Base-by-base conservation (phyloP, 106 monocot genomes). In the Amphibolis antarctica region DNA sequence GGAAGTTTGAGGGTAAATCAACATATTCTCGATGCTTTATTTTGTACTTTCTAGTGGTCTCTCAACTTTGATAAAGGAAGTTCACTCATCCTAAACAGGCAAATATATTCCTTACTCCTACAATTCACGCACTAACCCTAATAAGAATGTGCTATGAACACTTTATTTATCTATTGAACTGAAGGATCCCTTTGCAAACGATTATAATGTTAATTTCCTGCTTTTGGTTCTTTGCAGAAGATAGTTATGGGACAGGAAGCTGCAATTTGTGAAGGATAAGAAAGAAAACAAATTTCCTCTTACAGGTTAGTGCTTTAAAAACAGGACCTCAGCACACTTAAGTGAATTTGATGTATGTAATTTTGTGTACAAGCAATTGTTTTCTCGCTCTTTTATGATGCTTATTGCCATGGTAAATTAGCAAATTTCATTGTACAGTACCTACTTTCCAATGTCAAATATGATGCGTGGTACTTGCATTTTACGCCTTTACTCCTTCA, bases 1-100 rank as follows among this genome's bases (percentile, higher is more conserved):
- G 73, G 73, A 73, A 23, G 47, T 49, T 18, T 66, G 17, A 73
- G 66, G 73, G 73, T 23, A 46, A 72, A 49, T 61, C 27, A 14
- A 43, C 10, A 12, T 27, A 17, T 23, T n/a, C 2, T 14, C 19
- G 55, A 27, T 66, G 10, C 27, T 50, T 0, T 66, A 9, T 3
- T 13, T 17, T 64, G 12, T 48, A 6, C 1, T 28, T 28, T 24
- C 25, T 26, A 9, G 42, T 48, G 26, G 47, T 63, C 63, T 26
- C 5, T 63, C 1, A 24, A 53, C 23, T 10, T 53, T 20, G 9
- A 1, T 53, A 10, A 20, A 21, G 53, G 18, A 52, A 52, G 36
- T 36, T 52, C 52, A 19, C 52, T 52, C 9, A 19, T 52, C 52
- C 18, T 10, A 52, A 52, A 52, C 21, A 19, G 9, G 21, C 17